A percentile compares a stretch with the other conserved stretches of the same genome.
These are phyloP conservation scores for Neofusicoccum sp. DNA, from an alignment of 2,329 filamentous ascomycete species.

Conservation along the genomic window DNA sequence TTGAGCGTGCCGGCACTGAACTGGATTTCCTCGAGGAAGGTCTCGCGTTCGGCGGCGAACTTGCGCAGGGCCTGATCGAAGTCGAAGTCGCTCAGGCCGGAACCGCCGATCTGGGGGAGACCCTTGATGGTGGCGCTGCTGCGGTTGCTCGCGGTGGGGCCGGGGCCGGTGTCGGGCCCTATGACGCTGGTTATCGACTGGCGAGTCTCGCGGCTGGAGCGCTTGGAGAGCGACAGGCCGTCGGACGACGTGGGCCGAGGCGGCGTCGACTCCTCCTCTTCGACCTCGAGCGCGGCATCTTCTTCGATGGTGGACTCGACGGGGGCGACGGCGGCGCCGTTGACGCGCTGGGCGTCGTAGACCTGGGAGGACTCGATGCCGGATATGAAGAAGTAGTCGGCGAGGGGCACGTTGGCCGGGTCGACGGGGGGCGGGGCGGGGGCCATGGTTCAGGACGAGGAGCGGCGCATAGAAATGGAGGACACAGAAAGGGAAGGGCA, in stretches of 20 bases:
- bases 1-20: slow-evolving; percentile 77
- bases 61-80: slow-evolving; percentile 92
- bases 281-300: slow-evolving; percentile 55
- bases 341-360: slow-evolving; percentile 46
- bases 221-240: slow-evolving; percentile 38
- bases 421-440: slow-evolving; percentile 42
- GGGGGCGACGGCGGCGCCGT: slow-evolving; percentile 29
- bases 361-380: slow-evolving; percentile 54
- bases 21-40: slow-evolving; percentile 87
- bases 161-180: slow-evolving; percentile 36
- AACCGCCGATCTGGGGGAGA: slow-evolving; percentile 37
- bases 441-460: slow-evolving; percentile 28
- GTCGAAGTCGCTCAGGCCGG: slow-evolving; percentile 69
- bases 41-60: slow-evolving; percentile 92
- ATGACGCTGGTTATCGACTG: slow-evolving; percentile 53
- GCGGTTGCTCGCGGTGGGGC: slow-evolving; percentile 58
- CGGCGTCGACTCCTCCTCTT: slow-evolving; percentile 20
- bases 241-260: slow-evolving; percentile 45
- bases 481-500: background rate
- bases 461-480: slow-evolving; percentile 17
- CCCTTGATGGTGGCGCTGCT: slow-evolving; percentile 63
- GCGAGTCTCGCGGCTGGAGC: slow-evolving; percentile 47
- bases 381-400: slow-evolving; percentile 66
- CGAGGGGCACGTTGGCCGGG: slow-evolving; percentile 52
- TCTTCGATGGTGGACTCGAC: slow-evolving; percentile 61